Evolutionary conservation across 2,329 filamentous ascomycete species (phyloP), one percentile per base, ranked within the genome.

Genomic region (Colletotrichum orbiculare): DNA sequence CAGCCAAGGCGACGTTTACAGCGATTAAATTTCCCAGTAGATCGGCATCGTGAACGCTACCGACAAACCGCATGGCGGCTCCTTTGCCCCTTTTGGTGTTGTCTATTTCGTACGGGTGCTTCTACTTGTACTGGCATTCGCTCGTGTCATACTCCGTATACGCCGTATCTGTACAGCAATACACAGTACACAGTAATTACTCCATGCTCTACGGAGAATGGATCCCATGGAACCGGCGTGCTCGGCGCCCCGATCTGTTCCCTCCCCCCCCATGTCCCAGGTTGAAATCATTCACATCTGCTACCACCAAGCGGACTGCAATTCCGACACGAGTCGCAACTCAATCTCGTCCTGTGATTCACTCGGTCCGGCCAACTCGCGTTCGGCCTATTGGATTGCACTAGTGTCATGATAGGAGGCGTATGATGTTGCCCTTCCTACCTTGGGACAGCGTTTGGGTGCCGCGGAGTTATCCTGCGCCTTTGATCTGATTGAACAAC

Each of bases 21-120:
- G 39, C 39, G 13, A 41, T 41, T 10, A 13, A 13, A 25, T 25
- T 25, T 25, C 6, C 9, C 8, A 48, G 54, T 33, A 41, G 54
- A 58, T 58, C 54, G 54, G 45, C 54, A 58, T 58, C 54, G 49
- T 58, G 55, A 39, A 42, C 35, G 15, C 11, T 42, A 58, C 55
- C 45, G 55, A 37, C 37, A 58, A 43, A 50, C 46, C 41, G 17
- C 55, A 37, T 25, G 41, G 13, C 25, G 15, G 15, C 15, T 8
- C 25, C 43, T 17, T 17, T 17, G 15, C 11, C 13, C 43, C 43
- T 46, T 11, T 11, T 46, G 6, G 15, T 17, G 15, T 17, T 41
- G 38, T 13, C 38, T 25, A 25, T 25, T 25, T 25, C 25, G 25
- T 25, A 25, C 25, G 25, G 25, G 25, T 25, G 25, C 25, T 25